These are phyloP conservation scores for Termitomyces sp. DNA, from an alignment of 768 basidiomycete genomes.

Conservation along the genomic window DNA sequence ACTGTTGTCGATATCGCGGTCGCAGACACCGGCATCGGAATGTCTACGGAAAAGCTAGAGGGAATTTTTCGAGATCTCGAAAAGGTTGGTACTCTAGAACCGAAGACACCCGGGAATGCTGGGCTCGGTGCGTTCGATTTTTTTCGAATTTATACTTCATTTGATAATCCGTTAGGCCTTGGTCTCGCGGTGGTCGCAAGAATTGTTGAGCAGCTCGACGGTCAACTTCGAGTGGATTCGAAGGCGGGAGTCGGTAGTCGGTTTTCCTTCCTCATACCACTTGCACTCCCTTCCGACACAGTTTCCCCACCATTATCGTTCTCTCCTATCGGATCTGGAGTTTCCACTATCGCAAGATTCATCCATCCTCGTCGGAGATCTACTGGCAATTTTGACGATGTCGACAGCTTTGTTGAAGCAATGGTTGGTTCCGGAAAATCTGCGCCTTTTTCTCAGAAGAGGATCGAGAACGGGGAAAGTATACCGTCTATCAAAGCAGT, in stretches of 20 bases:
- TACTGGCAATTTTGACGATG: constrained; percentile 26
- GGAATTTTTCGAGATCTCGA: constrained; percentile 79
- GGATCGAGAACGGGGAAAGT: constrained; percentile 22
- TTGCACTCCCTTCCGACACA: constrained; percentile 33
- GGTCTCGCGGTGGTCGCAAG: constrained; percentile 79
- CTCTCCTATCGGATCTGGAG: constrained; percentile 14
- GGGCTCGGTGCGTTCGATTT: constrained; percentile 40
- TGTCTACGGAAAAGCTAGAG: constrained; percentile 58
- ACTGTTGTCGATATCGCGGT: constrained; percentile 66
- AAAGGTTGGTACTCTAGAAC: constrained; percentile 56
- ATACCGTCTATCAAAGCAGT: constrained; percentile 28
- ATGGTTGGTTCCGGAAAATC: constrained; percentile 27
- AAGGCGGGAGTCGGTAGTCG: constrained; percentile 59
- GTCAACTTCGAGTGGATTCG: constrained; percentile 76
- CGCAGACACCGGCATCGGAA: constrained; percentile 71
- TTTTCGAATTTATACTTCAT: background rate
- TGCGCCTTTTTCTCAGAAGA: background rate
- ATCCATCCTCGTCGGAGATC: constrained; percentile 21
- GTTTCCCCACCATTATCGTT: constrained; percentile 3
- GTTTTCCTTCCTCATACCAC: constrained; percentile 70
- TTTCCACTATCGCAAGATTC: constrained; percentile 16
- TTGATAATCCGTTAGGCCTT: constrained; percentile 37
- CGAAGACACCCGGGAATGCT: constrained; percentile 27
- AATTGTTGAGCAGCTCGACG: constrained; percentile 74
- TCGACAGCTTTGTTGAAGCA: constrained; percentile 46